Evolutionary conservation across 2,329 filamentous ascomycete genomes (phyloP), one percentile per base, ranked within the genome.

Genomic region (Fusarium palustre): DNA sequence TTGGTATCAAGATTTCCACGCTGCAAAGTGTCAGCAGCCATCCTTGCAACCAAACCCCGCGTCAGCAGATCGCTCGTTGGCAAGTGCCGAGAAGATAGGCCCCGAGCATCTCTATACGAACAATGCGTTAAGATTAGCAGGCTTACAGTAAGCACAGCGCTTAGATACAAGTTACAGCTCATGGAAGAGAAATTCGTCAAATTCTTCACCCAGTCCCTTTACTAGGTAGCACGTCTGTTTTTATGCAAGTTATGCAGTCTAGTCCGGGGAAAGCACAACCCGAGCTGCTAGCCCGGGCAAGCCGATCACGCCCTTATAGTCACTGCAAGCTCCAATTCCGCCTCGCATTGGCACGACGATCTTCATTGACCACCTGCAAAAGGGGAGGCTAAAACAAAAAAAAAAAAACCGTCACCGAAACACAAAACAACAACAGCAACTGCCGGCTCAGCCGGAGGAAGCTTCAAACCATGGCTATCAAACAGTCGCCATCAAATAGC

Each of bases 271-370:
- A 28, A 28, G 28, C 28, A 10, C 9, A 28, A 10, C 9, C 28
- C 28, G 28, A 28, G 28, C 28, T 28, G 28, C 28, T 3, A 28
- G 28, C 8, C 28, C 28, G 28, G 28, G 28, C 28, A 28, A 28
- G 28, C 28, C 28, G 28, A 28, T 28, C 28, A 28, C 28, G 28
- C 28, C 28, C 28, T 28, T 28, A 28, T 28, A 28, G 28, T 28
- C 11, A 10, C 28, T 28, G 28, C 28, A 50, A 64, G 53, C 53
- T 45, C 42, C 53, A 48, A 38, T 47, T 34, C 47, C 41, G 47
- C 46, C 46, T 54, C 22, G 16, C 38, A 38, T 42, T 61, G 45
- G 55, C 36, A 60, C 30, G 56, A 25, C 38, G 45, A 54, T 61
- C 41, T 47, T 42, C 22, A 39, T 49, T 34, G 28, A 28, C 8